Evolutionary conservation across 257 asterid genomes (phyloP), one percentile per base, ranked within the genome.

Genomic region (Voacanga thouarsii): DNA sequence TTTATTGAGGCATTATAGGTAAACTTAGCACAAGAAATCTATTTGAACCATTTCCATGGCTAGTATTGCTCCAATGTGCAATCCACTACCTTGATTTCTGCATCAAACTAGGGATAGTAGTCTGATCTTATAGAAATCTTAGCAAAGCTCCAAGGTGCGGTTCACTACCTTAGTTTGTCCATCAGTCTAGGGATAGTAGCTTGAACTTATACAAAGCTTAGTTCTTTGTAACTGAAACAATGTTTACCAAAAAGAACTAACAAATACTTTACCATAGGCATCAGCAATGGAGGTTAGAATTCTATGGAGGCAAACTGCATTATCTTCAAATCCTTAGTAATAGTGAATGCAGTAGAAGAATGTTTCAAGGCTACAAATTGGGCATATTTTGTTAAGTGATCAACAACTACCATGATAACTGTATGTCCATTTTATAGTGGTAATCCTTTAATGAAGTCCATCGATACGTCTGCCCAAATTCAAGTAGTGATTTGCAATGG

Each of bases 321-420:
- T 71, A 21, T 59, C 7, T n/a, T 6, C 12, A 45, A 11, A 45
- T 7, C 50, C 50, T 45, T 11, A 0, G 50, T 5, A 1, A 45
- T 5, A 45, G 12, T 45, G 50, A 45, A 6, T 45, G 50, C 12
- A 6, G 50, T 45, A 5, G 4, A 45, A 1, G 60, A 43, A 10
- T 57, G 26, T n/a, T 28, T 2, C 15, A 63, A 49, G 4, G 43
- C 24, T n/a, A 75, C 18, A 61, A 61, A 75, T 5, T 63, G 79
- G 7, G 72, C 72, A 45, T 75, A 75, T 16, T 75, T 75, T 0
- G 79, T 43, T n/a, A 75, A 24, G 1, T 51, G 79, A 12, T 75
- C 63, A 0, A 75, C 71, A 7, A 75, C 72, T 9, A 28, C 59
- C 60, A 45, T 21, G 7, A 75, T 24, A 2, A 28, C 37, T 0